These are phyloP conservation scores for Coelastrella sp. DNA, from an alignment of 139 green algal species.

Conservation along the genomic window DNA sequence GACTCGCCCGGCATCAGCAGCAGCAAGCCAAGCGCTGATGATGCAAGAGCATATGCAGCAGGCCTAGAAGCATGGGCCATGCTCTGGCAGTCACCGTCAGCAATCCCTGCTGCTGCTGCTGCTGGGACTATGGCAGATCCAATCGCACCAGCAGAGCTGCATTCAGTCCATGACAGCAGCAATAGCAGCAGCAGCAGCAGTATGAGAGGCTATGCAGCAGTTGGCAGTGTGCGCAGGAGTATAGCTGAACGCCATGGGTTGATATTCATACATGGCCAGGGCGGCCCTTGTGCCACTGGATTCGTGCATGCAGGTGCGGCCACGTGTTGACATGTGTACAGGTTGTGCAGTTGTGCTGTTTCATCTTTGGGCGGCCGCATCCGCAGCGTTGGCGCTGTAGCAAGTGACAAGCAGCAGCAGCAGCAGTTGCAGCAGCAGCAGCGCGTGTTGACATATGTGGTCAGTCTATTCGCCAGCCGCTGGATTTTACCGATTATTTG, in stretches of 20 bases:
- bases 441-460: too few species aligned
- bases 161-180: not conserved
- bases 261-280: not conserved
- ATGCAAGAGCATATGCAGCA: not conserved
- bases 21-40: not conserved
- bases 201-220: not conserved
- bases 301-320: slow-evolving; percentile 30
- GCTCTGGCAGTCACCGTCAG: not conserved
- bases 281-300: not conserved
- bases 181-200: not conserved
- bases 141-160: not conserved
- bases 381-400: too few species aligned
- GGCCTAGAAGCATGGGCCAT: not conserved
- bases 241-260: slow-evolving; percentile 6
- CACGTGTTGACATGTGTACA: not conserved
- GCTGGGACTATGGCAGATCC: not conserved
- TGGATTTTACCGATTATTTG: too few species aligned
- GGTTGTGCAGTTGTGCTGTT: too few species aligned
- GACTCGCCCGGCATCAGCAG: not conserved
- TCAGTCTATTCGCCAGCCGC: too few species aligned
- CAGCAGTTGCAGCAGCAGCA: too few species aligned
- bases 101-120: not conserved
- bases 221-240: not conserved
- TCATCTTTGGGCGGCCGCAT: too few species aligned
- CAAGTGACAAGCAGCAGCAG: too few species aligned